Evolutionary conservation across 2,329 filamentous ascomycete species (phyloP).

Genomic region (Nemania diffusa): DNA sequence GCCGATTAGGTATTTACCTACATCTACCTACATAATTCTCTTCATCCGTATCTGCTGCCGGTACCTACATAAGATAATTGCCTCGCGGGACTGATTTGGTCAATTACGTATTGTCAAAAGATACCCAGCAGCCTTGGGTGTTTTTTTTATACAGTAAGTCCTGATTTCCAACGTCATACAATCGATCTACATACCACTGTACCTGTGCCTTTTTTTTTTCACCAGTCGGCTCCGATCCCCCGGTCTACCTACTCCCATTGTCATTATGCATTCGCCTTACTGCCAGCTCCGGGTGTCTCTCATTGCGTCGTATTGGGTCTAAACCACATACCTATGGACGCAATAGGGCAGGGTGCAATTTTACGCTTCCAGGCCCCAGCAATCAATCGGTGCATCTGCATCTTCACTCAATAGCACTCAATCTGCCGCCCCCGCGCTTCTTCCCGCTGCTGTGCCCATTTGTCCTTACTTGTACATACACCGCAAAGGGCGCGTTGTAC

Average conservation of each 20-base stretch:
- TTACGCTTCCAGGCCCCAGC: slow-evolving; percentile 8
- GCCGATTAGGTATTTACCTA: background rate
- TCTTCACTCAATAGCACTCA: slow-evolving; percentile 18
- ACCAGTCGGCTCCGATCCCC: background rate
- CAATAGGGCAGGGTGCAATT: slow-evolving; percentile 12
- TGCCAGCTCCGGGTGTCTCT: slow-evolving; percentile 4
- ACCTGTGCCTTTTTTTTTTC: background rate
- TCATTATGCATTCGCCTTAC: background rate
- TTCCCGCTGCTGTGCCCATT: slow-evolving; percentile 20
- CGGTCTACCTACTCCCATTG: slow-evolving; percentile 4
- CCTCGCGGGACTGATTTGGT: slow-evolving; percentile 4
- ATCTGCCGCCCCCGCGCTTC: slow-evolving; percentile 11
- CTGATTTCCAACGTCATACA: slow-evolving; percentile 28
- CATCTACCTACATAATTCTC: background rate
- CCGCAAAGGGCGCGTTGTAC: slow-evolving; percentile 24
- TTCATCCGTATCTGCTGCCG: slow-evolving; percentile 1
- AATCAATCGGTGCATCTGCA: slow-evolving; percentile 14
- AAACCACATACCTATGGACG: no score
- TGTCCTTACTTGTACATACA: slow-evolving; percentile 17
- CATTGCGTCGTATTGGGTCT: slow-evolving; percentile 1
- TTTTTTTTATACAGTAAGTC: slow-evolving; percentile 18
- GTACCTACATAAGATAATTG: background rate
- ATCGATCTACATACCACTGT: slow-evolving; percentile 3
- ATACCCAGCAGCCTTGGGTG: slow-evolving; percentile 8
- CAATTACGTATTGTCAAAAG: background rate